These are phyloP conservation scores for Pichia heedii DNA, from an alignment of 805 yeast species.

Conservation along the genomic window DNA sequence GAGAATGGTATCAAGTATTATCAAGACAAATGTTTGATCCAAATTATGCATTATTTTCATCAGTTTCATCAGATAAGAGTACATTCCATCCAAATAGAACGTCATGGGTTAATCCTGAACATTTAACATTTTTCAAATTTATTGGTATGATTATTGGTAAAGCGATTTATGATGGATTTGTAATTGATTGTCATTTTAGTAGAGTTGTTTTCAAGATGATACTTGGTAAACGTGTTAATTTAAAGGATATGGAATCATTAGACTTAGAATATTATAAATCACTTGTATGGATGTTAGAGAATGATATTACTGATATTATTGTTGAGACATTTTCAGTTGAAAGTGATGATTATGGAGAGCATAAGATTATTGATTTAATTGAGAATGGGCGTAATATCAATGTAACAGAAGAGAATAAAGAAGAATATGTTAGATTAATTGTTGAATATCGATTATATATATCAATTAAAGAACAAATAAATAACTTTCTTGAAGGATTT, in stretches of 20 bases:
- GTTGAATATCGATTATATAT: constrained; percentile 80
- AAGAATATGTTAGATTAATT: constrained; percentile 75
- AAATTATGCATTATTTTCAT: constrained; percentile 83
- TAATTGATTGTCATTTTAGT: constrained; percentile 89
- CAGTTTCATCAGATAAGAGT: constrained; percentile 85
- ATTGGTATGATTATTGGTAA: constrained; percentile 92
- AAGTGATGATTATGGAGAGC: constrained; percentile 89
- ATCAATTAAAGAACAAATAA: constrained; percentile 82
- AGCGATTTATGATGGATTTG: constrained; percentile 80
- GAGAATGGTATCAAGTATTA: constrained; percentile 96
- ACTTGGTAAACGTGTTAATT: constrained; percentile 67
- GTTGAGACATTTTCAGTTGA: constrained; percentile 93
- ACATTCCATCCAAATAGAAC: constrained; percentile 94
- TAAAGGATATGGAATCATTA: constrained; percentile 89
- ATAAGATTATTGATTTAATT: constrained; percentile 69
- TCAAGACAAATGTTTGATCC: constrained; percentile 95
- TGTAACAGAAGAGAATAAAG: constrained; percentile 86
- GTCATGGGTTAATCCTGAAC: constrained; percentile 89
- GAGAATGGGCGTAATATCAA: constrained; percentile 76
- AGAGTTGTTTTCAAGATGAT: constrained; percentile 89
- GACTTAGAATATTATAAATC: constrained; percentile 92
- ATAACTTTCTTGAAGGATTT: constrained; percentile 77
- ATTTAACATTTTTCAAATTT: constrained; percentile 84
- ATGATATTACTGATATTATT: constrained; percentile 91
- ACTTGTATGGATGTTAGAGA: constrained; percentile 90